These are phyloP conservation scores for Leptomonas pyrrhocoris DNA, from an alignment of 208 protist genomes.

Conservation along the genomic window DNA sequence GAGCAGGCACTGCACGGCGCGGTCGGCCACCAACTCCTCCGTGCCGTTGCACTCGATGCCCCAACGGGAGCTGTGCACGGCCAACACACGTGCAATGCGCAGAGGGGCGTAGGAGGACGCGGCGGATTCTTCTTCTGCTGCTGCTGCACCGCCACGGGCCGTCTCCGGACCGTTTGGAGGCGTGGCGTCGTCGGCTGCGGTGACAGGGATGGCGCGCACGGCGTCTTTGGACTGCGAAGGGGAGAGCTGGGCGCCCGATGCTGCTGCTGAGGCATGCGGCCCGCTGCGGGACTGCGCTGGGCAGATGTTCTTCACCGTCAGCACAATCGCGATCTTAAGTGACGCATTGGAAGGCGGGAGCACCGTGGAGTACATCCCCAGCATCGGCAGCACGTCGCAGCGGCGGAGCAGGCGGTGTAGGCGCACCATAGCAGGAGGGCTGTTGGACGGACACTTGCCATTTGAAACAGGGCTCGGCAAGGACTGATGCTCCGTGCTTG, in stretches of 20 bases:
- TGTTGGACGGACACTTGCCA: slow-evolving; percentile 1
- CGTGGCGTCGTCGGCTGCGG: background rate
- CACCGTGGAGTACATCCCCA: slow-evolving; percentile 68
- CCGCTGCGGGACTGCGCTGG: background rate
- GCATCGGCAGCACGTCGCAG: slow-evolving; percentile 62
- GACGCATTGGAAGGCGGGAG: slow-evolving; percentile 61
- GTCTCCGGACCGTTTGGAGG: background rate
- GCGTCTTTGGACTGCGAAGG: background rate
- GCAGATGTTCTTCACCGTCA: slow-evolving; percentile 69
- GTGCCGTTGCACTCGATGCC: slow-evolving; percentile 35
- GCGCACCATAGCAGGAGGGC: slow-evolving; percentile 30
- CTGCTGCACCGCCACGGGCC: background rate
- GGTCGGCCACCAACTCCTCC: slow-evolving; percentile 33
- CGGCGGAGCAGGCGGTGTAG: slow-evolving; percentile 79
- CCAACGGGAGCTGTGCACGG: slow-evolving; percentile 66
- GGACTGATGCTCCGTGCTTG: background rate
- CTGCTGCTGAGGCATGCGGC: background rate
- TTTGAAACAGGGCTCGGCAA: background rate
- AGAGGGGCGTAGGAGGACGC: slow-evolving; percentile 30
- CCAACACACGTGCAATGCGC: slow-evolving; percentile 56
- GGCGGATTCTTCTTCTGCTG: background rate
- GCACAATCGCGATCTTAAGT: slow-evolving; percentile 42
- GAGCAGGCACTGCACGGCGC: slow-evolving; percentile 49
- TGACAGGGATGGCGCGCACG: slow-evolving; percentile 12
- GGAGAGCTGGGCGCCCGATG: background rate